Evolutionary conservation across 2,329 filamentous ascomycete species (phyloP), one percentile per base, ranked within the genome.

Genomic region (Diaporthe nobilis): DNA sequence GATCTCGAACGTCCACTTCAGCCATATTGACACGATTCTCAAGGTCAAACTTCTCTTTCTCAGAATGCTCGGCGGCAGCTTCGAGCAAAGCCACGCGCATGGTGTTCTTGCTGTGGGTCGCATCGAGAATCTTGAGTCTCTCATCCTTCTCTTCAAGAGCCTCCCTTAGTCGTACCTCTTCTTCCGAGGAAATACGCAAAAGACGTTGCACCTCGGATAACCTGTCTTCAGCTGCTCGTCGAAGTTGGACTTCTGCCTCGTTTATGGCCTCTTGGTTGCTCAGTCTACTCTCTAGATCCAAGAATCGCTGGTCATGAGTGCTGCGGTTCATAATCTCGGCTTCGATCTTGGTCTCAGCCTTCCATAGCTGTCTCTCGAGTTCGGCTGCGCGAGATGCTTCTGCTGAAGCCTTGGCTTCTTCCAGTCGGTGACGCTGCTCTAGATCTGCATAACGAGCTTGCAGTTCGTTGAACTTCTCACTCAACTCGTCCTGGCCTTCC

Each of bases 191-290:
- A 77, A 92, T 89, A 75, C 91, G 90, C 37, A 95, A 87, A 31
- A 93, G 88, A 73, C 92, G 89, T 83, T 95, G 92, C n/a, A 92
- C 88, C 81, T 96, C 93, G 7, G 92, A 90, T 20, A 95, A 86
- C 76, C 91, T 90, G 80, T 96, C 94, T 82, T 96, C 94, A 1
- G 92, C 92, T 47, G 91, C 88, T 72, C 93, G 90, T 75, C 94
- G 91, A 65, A 85, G 85, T 60, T 88, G 86, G 76, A 93, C 85
- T 79, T 96, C 93, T 71, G 90, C 85, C 77, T 95, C 93, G 1
- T 89, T 89, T 74, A 89, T 89, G 49, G 88, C 87, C 78, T 95
- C 92, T 49, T 93, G 90, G 13, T 89, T 84, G 76, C 89, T 89
- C 61, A 95, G 86, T 81, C 92, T 92, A 61, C 91, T 92, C 81